Conservation (phyloP, 371 early-diverging fungal genomes). For the Dipsacomyces acuminosporus region DNA sequence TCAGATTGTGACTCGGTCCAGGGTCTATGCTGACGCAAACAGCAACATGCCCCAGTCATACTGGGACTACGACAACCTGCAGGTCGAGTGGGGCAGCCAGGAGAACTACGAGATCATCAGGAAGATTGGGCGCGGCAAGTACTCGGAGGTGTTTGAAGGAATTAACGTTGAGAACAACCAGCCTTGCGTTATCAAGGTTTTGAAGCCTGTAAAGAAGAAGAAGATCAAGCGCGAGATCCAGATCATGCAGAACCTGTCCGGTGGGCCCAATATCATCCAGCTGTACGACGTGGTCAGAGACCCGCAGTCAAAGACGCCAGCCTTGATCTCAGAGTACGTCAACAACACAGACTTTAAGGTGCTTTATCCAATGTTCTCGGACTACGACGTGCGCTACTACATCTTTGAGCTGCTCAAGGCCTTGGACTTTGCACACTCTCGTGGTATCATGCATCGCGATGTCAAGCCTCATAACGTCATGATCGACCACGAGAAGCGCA, state of each 20-base stretch:
- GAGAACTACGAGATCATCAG: slow-evolving; percentile 96
- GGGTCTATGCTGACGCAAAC: slow-evolving; percentile 89
- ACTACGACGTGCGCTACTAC: slow-evolving; percentile 95
- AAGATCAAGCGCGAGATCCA: slow-evolving; percentile 99
- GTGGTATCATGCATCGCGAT: slow-evolving; percentile 99
- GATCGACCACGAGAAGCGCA: slow-evolving; percentile 94
- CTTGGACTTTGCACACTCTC: slow-evolving; percentile 95
- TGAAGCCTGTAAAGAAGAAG: slow-evolving; percentile 99
- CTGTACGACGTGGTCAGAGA: slow-evolving; percentile 96
- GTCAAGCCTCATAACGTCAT: slow-evolving; percentile 99
- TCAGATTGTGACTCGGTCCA: slow-evolving; percentile 52
- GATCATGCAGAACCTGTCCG: slow-evolving; percentile 94
- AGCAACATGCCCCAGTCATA: slow-evolving; percentile 74
- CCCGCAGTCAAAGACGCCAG: slow-evolving; percentile 90
- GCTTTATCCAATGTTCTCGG: slow-evolving; percentile 77
- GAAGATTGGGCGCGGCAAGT: slow-evolving; percentile 99
- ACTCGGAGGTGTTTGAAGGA: slow-evolving; percentile 99
- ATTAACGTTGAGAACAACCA: slow-evolving; percentile 59
- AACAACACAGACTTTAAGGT: slow-evolving; percentile 70
- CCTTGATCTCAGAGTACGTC: slow-evolving; percentile 96
- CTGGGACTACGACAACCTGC: slow-evolving; percentile 95
- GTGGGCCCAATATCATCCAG: slow-evolving; percentile 90
- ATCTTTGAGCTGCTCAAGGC: slow-evolving; percentile 97
- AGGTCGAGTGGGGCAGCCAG: slow-evolving; percentile 79
- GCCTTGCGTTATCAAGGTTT: slow-evolving; percentile 97